Percentiles rank a stretch among this genome's conserved stretches.
phyloP scores from a whole-genome alignment of 116 monocot genomes.

The Posidonia oceanica region DNA sequence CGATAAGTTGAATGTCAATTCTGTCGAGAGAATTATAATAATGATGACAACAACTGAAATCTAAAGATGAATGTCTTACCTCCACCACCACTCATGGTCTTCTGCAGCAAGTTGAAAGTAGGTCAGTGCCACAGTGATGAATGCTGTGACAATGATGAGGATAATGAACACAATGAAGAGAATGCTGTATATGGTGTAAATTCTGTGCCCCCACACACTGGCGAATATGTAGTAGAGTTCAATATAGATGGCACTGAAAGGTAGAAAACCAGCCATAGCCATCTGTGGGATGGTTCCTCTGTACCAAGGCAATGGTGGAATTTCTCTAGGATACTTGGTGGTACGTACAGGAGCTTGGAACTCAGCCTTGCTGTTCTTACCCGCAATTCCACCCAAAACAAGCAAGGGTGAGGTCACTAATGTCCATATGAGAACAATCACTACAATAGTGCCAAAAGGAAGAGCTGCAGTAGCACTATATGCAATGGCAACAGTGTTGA shows the following conservation, averaged over 20 bases:
- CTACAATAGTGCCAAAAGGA: slow-evolving; percentile 65
- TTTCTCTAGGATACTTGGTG: slow-evolving; percentile 67
- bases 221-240: slow-evolving; percentile 92
- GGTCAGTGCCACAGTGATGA: slow-evolving; percentile 73
- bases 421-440: slow-evolving; percentile 77
- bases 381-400: slow-evolving; percentile 81
- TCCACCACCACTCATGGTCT: slow-evolving; percentile 90
- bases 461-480: slow-evolving; percentile 58
- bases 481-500: slow-evolving; percentile 51
- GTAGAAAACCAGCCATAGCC: slow-evolving; percentile 81
- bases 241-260: slow-evolving; percentile 83
- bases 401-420: slow-evolving; percentile 72
- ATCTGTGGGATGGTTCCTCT: slow-evolving; percentile 60
- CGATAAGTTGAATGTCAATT: too few relatives aligned
- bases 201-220: slow-evolving; percentile 83
- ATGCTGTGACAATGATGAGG: slow-evolving; percentile 81
- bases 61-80: slow-evolving; percentile 23
- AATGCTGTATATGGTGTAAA: slow-evolving; percentile 84
- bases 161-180: slow-evolving; percentile 82
- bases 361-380: slow-evolving; percentile 73
- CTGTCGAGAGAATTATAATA: too few relatives aligned
- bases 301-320: slow-evolving; percentile 74
- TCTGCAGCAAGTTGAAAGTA: slow-evolving; percentile 91
- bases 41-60: background rate
- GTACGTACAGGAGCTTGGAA: slow-evolving; percentile 78